Evolutionary conservation across 345 rosid genomes (phyloP).

Genomic region (Sapria himalayana): DNA sequence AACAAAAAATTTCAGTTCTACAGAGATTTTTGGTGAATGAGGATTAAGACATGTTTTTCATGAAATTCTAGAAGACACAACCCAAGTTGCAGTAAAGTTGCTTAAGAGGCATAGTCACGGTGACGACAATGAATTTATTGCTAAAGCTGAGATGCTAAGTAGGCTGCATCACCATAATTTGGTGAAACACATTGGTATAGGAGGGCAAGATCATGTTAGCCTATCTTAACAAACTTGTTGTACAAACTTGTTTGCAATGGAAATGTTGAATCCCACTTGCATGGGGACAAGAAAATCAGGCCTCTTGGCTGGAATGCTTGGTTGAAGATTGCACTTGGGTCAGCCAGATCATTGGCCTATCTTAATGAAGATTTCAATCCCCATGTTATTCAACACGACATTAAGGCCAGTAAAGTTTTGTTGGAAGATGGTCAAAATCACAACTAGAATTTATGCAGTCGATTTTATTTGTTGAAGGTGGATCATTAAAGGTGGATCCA

Average conservation of each 20-base stretch:
- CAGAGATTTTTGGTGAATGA: constrained; percentile 80
- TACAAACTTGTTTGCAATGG: constrained; percentile 91
- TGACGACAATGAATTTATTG: constrained; percentile 83
- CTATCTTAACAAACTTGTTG: too few species aligned
- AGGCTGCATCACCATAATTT: constrained; percentile 99
- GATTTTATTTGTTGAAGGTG: not conserved
- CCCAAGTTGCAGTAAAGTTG: constrained; percentile 79
- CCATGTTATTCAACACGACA: constrained; percentile 90
- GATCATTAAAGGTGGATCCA: constrained; percentile 59
- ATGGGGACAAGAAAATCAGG: constrained; percentile 51
- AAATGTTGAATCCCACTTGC: constrained; percentile 96
- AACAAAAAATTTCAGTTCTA: constrained; percentile 73
- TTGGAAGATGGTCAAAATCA: constrained; percentile 28
- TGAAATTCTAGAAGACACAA: constrained; percentile 63
- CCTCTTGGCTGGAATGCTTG: constrained; percentile 96
- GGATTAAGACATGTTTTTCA: constrained; percentile 91
- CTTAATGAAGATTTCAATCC: constrained; percentile 99
- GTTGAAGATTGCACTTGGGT: constrained; percentile 94
- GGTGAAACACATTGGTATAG: constrained; percentile 81
- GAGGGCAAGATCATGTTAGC: constrained; percentile 69
- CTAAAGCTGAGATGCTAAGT: constrained; percentile 97
- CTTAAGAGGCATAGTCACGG: constrained; percentile 72
- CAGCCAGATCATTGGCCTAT: constrained; percentile 95
- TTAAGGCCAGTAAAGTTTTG: constrained; percentile 89
- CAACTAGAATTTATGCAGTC: not conserved